These are phyloP conservation scores for Leccinum olivaceopallidum DNA, from an alignment of 768 basidiomycete genomes.

Conservation along the genomic window DNA sequence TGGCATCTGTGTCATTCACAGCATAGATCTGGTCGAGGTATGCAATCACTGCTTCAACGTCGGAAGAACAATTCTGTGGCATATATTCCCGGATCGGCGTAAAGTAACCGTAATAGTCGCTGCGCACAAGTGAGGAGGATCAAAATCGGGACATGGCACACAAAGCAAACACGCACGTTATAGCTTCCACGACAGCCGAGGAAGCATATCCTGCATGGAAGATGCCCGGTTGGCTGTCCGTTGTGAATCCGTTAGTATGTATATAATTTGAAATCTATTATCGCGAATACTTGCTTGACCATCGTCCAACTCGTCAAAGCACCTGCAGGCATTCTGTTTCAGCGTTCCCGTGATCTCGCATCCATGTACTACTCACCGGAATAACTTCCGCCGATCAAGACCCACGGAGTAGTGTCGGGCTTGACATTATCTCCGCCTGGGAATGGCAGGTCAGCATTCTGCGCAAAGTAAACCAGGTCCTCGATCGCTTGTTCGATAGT, in stretches of 20 bases:
- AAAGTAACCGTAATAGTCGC: background rate
- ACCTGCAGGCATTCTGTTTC: background rate
- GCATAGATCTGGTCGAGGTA: background rate
- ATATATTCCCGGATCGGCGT: background rate
- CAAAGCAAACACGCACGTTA: background rate
- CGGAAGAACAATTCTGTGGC: background rate
- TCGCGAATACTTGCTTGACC: background rate
- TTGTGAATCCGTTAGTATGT: background rate
- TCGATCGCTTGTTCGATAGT: conserved; percentile 77
- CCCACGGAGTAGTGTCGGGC: conserved; percentile 42
- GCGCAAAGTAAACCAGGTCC: conserved; percentile 69
- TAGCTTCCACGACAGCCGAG: background rate
- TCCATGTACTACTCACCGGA: background rate
- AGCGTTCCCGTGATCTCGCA: background rate
- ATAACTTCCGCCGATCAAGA: background rate
- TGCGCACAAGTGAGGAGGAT: background rate
- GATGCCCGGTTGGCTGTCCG: background rate
- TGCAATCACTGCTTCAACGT: background rate
- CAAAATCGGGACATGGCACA: background rate
- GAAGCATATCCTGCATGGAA: background rate
- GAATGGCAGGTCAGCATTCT: conserved; percentile 67
- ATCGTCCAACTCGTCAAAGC: background rate
- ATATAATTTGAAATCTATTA: background rate
- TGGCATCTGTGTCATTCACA: background rate
- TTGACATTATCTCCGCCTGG: conserved; percentile 61